Evolutionary conservation across 345 rosid species (phyloP), one percentile per base, ranked within the genome.

Genomic region (Arabis hirsuta): DNA sequence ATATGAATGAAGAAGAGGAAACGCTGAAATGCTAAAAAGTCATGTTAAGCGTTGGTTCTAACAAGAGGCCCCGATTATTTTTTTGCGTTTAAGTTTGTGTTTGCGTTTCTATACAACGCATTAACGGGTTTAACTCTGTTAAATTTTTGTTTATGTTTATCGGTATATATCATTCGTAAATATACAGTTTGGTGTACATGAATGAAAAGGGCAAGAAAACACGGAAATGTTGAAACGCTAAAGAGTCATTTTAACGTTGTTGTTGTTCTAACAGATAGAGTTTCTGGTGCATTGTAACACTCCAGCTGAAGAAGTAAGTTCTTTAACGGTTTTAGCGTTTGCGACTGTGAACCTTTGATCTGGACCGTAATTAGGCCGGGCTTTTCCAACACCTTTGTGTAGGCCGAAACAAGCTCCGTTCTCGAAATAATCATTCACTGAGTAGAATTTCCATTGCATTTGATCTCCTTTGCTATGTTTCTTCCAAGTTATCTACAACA

Each of bases 401-500:
- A 13, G 62, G 3, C 36, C 53, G 41, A 89, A 93, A 38, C 78
- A 82, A 62, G 91, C 93, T 72, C 93, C 90, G 12, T 83, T 92
- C 54, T 77, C 80, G 7, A 89, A 83, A 44, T 71, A 60, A 81
- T 85, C 88, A 16, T 83, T 68, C 9, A 82, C 88, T 0, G 91
- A 88, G 63, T 82, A 84, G 74, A 88, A 84, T 36, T 81, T 89
- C 89, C 90, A 90, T 0, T 82, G 64, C 51, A 43, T 69, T 29
- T 65, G 63, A 3, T 75, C 77, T 13, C 57, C 77, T 1, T 19
- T 8, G 38, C 62, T 67, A 27, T 60, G 83, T 6, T 76, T 58
- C 76, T 86, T 85, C 90, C 84, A 88, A 39, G 91, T 87, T 29
- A 82, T 78, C 87, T 86, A 67, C 53, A 61, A 59, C 5, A n/a